Evolutionary conservation across 768 basidiomycete genomes (phyloP).

Genomic region (Mycena pura): DNA sequence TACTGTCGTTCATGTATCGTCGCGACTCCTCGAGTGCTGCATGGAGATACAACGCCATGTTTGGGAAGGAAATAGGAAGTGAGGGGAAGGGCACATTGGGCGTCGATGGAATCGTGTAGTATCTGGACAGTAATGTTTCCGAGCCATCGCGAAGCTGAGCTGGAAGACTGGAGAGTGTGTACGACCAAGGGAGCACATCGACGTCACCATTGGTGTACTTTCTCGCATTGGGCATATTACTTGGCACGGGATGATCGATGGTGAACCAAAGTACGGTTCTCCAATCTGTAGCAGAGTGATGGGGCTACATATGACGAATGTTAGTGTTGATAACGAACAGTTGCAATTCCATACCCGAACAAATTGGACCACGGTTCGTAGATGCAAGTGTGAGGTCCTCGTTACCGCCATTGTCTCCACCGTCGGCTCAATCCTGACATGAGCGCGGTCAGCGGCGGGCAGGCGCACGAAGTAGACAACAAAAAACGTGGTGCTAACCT

Average conservation of each 20-base stretch:
- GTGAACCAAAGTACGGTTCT: slow-evolving; percentile 79
- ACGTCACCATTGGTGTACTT: slow-evolving; percentile 66
- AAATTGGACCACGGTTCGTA: slow-evolving; percentile 82
- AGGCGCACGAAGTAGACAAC: too few relatives aligned
- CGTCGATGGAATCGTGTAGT: slow-evolving; percentile 73
- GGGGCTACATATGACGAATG: slow-evolving; percentile 49
- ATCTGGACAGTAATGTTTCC: slow-evolving; percentile 70
- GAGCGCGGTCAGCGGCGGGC: too few relatives aligned
- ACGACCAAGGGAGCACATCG: slow-evolving; percentile 75
- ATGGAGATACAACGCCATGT: slow-evolving; percentile 77
- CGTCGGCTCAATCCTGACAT: slow-evolving; percentile 74
- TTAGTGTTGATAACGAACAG: neutral
- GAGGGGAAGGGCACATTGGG: slow-evolving; percentile 66
- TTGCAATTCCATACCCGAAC: slow-evolving; percentile 59
- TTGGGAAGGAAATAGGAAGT: slow-evolving; percentile 78
- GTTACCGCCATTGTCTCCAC: slow-evolving; percentile 67
- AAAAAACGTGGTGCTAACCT: too few relatives aligned
- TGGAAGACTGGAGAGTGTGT: slow-evolving; percentile 64
- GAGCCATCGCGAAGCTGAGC: slow-evolving; percentile 67
- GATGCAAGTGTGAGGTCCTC: slow-evolving; percentile 57
- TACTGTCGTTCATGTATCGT: slow-evolving; percentile 61
- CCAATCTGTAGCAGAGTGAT: slow-evolving; percentile 68
- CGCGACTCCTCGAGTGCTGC: slow-evolving; percentile 75
- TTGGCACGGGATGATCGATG: slow-evolving; percentile 70
- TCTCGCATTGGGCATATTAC: slow-evolving; percentile 47